Conservation (phyloP, 2,329 filamentous ascomycete genomes). For the Tolypocladium tropicale region DNA sequence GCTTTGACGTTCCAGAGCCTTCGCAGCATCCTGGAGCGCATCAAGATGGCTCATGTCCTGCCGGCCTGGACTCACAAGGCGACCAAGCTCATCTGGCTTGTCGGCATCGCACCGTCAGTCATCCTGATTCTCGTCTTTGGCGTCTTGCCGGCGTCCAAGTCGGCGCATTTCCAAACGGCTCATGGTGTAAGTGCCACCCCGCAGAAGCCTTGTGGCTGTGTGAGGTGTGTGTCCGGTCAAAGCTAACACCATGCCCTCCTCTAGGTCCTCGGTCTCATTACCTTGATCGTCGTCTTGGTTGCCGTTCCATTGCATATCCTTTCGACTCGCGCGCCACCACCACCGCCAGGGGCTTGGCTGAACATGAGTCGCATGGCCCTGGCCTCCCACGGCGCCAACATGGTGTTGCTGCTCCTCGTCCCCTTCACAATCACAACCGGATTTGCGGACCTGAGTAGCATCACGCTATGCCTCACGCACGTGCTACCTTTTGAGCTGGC, state of each 20-base stretch:
- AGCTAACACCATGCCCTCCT: background rate
- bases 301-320: slow-evolving; percentile 14
- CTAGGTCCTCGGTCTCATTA: slow-evolving; percentile 18
- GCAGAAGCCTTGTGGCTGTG: no score
- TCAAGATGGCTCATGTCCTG: slow-evolving; percentile 11
- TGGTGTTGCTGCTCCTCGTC: slow-evolving; percentile 14
- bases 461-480: slow-evolving; percentile 17
- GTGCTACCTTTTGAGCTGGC: slow-evolving; percentile 15
- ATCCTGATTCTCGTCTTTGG: slow-evolving; percentile 17
- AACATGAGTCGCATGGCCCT: background rate
- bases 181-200: slow-evolving; percentile 15
- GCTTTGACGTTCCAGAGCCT: slow-evolving; percentile 15
- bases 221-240: background rate
- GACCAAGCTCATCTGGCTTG: slow-evolving; percentile 15
- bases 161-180: slow-evolving; percentile 15
- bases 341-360: background rate
- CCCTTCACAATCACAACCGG: slow-evolving; percentile 13
- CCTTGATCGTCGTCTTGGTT: slow-evolving; percentile 12
- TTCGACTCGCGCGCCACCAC: slow-evolving; percentile 7
- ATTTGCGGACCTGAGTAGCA: slow-evolving; percentile 16
- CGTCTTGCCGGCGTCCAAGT: slow-evolving; percentile 9
- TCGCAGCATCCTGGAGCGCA: slow-evolving; percentile 14
- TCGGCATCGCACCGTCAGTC: slow-evolving; percentile 13
- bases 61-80: slow-evolving; percentile 11
- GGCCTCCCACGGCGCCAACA: slow-evolving; percentile 12